These are phyloP conservation scores for Pinus tabuliformis DNA, from an alignment of 75 land plant genomes.

Conservation along the genomic window DNA sequence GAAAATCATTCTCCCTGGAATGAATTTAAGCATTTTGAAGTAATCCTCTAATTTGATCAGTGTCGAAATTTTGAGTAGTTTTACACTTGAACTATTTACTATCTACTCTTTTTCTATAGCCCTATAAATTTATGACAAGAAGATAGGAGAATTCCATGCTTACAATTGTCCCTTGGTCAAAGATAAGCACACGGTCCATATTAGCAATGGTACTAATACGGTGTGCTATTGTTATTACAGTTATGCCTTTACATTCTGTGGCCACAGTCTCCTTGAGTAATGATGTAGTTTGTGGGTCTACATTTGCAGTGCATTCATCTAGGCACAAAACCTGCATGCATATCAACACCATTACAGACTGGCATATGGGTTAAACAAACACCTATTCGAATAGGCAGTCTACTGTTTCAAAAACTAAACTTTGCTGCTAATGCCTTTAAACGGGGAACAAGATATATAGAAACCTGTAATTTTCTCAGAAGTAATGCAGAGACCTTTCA, in stretches of 20 bases:
- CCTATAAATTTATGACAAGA: not conserved
- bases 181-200: conserved; percentile 70
- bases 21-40: not conserved
- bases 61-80: not conserved
- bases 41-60: not conserved
- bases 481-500: not conserved
- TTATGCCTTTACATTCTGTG: conserved; percentile 70
- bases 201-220: conserved; percentile 72
- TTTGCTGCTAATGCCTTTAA: not conserved
- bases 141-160: not conserved
- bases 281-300: conserved; percentile 77
- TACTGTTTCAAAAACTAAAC: not conserved
- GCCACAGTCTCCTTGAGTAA: conserved; percentile 65
- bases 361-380: not conserved
- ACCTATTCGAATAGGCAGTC: not conserved
- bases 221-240: conserved; percentile 94
- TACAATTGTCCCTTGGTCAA: conserved; percentile 87
- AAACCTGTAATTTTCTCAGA: not conserved
- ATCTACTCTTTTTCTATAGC: not conserved
- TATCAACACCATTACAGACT: not conserved
- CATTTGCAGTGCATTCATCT: conserved; percentile 97
- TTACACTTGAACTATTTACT: conserved; percentile 3
- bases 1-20: not conserved
- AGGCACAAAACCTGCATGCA: conserved; percentile 76
- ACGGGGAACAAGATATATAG: not conserved